A percentile compares a stretch with the other conserved stretches of the same genome.
Evolutionary conservation across 2,329 filamentous ascomycete species (phyloP).

Genomic region (Exophiala mesophila): DNA sequence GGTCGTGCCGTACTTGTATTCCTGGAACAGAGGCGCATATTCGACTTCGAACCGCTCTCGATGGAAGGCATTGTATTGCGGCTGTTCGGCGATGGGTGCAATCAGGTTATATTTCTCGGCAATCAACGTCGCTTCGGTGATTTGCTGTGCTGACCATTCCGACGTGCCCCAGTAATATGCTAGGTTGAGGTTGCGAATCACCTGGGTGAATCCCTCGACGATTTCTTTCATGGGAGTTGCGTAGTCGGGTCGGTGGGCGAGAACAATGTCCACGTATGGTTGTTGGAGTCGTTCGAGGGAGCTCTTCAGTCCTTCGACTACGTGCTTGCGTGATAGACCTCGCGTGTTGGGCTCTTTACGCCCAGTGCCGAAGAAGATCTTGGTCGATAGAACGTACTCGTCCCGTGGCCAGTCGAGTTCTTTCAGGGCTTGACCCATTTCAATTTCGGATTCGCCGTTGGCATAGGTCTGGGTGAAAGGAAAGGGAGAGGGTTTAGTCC

Average conservation of each 20-base stretch:
- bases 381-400: conserved; percentile 55
- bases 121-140: conserved; percentile 50
- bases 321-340: conserved; percentile 64
- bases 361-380: conserved; percentile 42
- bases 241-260: conserved; percentile 59
- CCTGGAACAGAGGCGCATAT: conserved; percentile 56
- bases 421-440: conserved; percentile 54
- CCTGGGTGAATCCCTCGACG: conserved; percentile 65
- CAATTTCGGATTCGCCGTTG: conserved; percentile 48
- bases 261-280: conserved; percentile 66
- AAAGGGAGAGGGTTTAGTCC: no score
- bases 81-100: conserved; percentile 63
- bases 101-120: conserved; percentile 57
- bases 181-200: conserved; percentile 60
- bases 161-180: conserved; percentile 68
- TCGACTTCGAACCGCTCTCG: conserved; percentile 61
- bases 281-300: conserved; percentile 58
- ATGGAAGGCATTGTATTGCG: conserved; percentile 60
- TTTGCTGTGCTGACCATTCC: conserved; percentile 63
- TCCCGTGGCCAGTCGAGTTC: conserved; percentile 54
- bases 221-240: conserved; percentile 66
- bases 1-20: conserved; percentile 58
- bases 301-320: conserved; percentile 60
- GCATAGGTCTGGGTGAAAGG: conserved; percentile 37
- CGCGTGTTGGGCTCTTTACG: conserved; percentile 54